A percentile compares a stretch with the other conserved stretches of the same genome.
phyloP scores from a whole-genome alignment of 371 early-diverging fungal genomes.

The Mortierella sp. region DNA sequence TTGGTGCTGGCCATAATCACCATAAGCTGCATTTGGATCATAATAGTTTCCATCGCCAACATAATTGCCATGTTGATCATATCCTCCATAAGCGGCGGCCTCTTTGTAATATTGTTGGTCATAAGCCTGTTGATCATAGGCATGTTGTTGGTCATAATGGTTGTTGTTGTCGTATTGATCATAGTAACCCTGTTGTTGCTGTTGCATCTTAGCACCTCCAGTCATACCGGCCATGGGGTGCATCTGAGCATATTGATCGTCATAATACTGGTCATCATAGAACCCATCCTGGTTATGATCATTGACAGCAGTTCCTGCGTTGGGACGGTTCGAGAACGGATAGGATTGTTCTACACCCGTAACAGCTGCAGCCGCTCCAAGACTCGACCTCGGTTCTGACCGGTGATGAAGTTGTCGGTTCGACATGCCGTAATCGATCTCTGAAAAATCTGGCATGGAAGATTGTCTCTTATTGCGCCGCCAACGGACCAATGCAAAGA shows the following conservation, averaged over 20 bases:
- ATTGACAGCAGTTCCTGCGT: neutral
- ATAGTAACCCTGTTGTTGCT: conserved; percentile 5
- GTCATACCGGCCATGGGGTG: conserved; percentile 37
- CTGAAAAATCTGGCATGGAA: conserved; percentile 38
- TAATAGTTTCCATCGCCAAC: conserved; percentile 21
- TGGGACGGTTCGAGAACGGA: conserved; percentile 46
- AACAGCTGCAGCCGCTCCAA: conserved; percentile 8
- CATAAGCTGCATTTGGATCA: neutral
- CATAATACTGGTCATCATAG: conserved; percentile 50
- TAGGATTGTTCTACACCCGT: conserved; percentile 18
- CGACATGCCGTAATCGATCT: conserved; percentile 45
- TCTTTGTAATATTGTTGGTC: conserved; percentile 18
- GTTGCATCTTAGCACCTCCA: conserved; percentile 4
- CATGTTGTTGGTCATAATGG: conserved; percentile 7
- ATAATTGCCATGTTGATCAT: conserved; percentile 38
- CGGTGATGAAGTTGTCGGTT: conserved; percentile 12
- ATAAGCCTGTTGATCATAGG: conserved; percentile 16
- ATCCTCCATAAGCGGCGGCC: conserved; percentile 11
- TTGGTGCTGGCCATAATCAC: neutral
- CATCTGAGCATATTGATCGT: conserved; percentile 28
- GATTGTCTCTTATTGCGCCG: conserved; percentile 25
- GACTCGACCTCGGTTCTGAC: conserved; percentile 20
- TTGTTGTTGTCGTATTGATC: conserved; percentile 4
- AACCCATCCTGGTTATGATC: conserved; percentile 24
- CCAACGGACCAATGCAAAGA: conserved; percentile 45